phyloP scores from a whole-genome alignment of 2,329 filamentous ascomycete genomes.

The Beauveria australis region DNA sequence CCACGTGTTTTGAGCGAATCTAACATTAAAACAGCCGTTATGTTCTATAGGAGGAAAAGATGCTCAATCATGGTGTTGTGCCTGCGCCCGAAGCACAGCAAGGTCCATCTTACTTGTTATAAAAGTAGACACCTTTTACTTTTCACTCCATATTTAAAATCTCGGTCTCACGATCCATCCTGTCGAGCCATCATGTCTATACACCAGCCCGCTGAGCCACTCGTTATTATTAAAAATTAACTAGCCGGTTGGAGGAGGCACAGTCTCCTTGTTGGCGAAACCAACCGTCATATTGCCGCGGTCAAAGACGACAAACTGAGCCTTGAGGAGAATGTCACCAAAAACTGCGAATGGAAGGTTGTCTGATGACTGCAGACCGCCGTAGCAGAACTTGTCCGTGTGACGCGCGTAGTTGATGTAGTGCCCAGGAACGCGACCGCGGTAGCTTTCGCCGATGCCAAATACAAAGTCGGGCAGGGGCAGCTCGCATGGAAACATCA shows the following conservation, averaged over 20 bases:
- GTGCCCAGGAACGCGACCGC: constrained; percentile 26
- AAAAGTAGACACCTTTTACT: too few relatives aligned
- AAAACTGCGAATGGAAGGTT: constrained; percentile 31
- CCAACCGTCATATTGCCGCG: constrained; percentile 24
- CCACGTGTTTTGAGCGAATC: background rate
- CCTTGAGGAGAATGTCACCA: constrained; percentile 34
- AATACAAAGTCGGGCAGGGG: constrained; percentile 36
- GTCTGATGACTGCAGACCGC: constrained; percentile 29
- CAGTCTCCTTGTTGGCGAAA: constrained; percentile 30
- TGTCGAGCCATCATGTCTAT: background rate
- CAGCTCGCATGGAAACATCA: constrained; percentile 48
- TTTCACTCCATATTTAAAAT: too few relatives aligned
- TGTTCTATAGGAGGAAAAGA: background rate
- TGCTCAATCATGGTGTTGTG: constrained; percentile 25
- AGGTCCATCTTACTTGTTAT: constrained; percentile 21
- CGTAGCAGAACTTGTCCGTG: constrained; percentile 24
- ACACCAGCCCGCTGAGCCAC: background rate
- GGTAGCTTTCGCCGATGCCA: constrained; percentile 23
- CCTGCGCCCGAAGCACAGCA: constrained; percentile 44
- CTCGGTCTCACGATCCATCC: too few relatives aligned
- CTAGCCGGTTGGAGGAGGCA: background rate
- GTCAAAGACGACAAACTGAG: constrained; percentile 36
- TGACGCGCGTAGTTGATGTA: constrained; percentile 30
- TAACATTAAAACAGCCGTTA: background rate
- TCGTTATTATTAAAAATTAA: too few relatives aligned